Evolutionary conservation across 2,329 filamentous ascomycete species (phyloP), one percentile per base, ranked within the genome.

Genomic region (Trichoderma koningii): DNA sequence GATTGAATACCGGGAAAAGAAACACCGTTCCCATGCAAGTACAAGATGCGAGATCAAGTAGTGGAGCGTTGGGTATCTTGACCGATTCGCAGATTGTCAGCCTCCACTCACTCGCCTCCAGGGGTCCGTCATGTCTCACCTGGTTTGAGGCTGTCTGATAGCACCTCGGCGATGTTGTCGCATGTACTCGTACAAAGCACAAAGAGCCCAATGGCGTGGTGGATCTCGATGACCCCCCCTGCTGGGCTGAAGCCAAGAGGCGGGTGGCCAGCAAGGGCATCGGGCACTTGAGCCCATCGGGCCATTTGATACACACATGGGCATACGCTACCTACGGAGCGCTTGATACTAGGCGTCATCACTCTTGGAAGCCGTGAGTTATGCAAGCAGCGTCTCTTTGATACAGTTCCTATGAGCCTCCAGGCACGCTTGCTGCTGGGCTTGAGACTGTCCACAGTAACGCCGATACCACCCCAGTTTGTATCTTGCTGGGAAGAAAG

Each of bases 171-270:
- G 19, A 41, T 55, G 12, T 21, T 26, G 6, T 26, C 23, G 34
- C 34, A 38, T 38, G 34, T 38, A 38, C 34, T 14, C 2, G 34
- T 38, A 38, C 34, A 38, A 10, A 38, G 34, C 5, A 38, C 34
- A 9, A 6, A 15, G 23, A 26, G 21, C 9, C 52, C 34, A 34
- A 55, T 26, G n/a, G 34, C 19, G 15, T 23, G 19, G 7, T 55
- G 19, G 12, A 55, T 41, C 34, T 42, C 21, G 52, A 55, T 42
- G 26, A 10, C n/a, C 30, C 30, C 30, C 52, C 34, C 15, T 55
- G 52, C 34, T 26, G 52, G 52, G 52, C 52, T 42, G 52, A 55
- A 55, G 34, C 21, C 19, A 34, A 38, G 34, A 42, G 30, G 52
- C 50, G 50, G 19, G 44, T 14, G 44, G 19, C 26, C 17, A 55